Conservation (phyloP, 768 basidiomycete species). For the Collybia nuda region DNA sequence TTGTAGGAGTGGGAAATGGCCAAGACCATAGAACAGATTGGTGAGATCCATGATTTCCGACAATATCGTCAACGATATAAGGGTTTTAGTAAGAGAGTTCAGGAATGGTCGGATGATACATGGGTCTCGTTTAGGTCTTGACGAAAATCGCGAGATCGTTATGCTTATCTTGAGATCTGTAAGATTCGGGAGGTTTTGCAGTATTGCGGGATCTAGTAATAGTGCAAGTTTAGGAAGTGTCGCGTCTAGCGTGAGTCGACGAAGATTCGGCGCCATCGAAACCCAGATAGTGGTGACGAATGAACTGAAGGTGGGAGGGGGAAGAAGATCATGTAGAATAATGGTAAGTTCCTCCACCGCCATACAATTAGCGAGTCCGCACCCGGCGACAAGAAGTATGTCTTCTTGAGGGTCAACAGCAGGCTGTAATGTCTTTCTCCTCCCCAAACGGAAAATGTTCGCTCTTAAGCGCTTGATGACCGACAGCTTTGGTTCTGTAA, state of each 20-base stretch:
- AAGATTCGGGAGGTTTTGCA: not conserved
- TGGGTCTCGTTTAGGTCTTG: too few relatives aligned
- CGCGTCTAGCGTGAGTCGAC: not conserved
- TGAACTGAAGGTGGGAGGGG: constrained; percentile 14
- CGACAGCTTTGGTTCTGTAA: too few relatives aligned
- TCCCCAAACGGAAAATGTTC: not conserved
- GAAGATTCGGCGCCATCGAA: not conserved
- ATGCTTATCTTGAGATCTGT: not conserved
- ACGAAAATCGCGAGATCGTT: not conserved
- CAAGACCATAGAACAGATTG: too few relatives aligned
- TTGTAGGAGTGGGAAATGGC: too few relatives aligned
- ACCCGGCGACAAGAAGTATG: not conserved
- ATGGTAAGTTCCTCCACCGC: constrained; percentile 21
- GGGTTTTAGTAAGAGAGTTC: not conserved
- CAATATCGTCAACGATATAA: not conserved
- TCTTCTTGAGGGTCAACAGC: not conserved
- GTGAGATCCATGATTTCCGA: too few relatives aligned
- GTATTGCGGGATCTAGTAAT: not conserved
- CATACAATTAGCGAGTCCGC: constrained; percentile 1
- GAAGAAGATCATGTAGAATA: constrained; percentile 21
- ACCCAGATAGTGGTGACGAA: not conserved
- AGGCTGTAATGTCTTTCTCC: constrained; percentile 9
- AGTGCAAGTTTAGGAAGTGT: not conserved
- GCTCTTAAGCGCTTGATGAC: constrained; percentile 7
- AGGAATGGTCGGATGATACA: too few relatives aligned